phyloP scores from a whole-genome alignment of 1,284 basidiomycete species.

The Trichosporon coremiiforme region DNA sequence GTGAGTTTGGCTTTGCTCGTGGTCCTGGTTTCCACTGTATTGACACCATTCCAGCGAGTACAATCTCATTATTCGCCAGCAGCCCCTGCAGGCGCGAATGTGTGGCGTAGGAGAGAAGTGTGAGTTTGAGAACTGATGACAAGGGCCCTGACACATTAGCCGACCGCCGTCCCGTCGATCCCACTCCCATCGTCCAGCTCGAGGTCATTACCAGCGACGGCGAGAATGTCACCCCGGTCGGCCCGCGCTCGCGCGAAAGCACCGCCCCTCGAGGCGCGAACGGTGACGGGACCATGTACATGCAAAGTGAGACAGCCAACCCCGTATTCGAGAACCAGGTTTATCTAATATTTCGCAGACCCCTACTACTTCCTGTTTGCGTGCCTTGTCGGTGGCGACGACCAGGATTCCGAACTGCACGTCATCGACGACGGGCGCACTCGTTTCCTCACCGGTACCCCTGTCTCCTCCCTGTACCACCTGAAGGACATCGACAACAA shows the following conservation, averaged over 20 bases:
- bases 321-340: not conserved
- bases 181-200: slow-evolving; percentile 93
- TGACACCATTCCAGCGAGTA: slow-evolving; percentile 63
- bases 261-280: slow-evolving; percentile 17
- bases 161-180: slow-evolving; percentile 90
- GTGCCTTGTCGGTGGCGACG: slow-evolving; percentile 77
- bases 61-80: slow-evolving; percentile 78
- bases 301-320: slow-evolving; percentile 52
- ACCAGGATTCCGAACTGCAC: slow-evolving; percentile 79
- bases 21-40: not conserved
- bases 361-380: slow-evolving; percentile 96
- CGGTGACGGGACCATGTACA: slow-evolving; percentile 35
- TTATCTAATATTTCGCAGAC: slow-evolving; percentile 58
- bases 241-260: slow-evolving; percentile 24
- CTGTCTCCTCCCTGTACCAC: slow-evolving; percentile 91
- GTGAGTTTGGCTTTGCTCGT: slow-evolving; percentile 36
- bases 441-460: slow-evolving; percentile 54
- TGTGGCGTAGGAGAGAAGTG: slow-evolving; percentile 87
- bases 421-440: slow-evolving; percentile 83
- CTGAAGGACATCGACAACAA: slow-evolving; percentile 84
- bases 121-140: slow-evolving; percentile 43
- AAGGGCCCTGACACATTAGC: slow-evolving; percentile 59
- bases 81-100: slow-evolving; percentile 85
- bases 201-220: slow-evolving; percentile 75
- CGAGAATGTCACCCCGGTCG: slow-evolving; percentile 45